Evolutionary conservation across 805 yeast genomes (phyloP).

Genomic region (Phaffomyces opuntiae): DNA sequence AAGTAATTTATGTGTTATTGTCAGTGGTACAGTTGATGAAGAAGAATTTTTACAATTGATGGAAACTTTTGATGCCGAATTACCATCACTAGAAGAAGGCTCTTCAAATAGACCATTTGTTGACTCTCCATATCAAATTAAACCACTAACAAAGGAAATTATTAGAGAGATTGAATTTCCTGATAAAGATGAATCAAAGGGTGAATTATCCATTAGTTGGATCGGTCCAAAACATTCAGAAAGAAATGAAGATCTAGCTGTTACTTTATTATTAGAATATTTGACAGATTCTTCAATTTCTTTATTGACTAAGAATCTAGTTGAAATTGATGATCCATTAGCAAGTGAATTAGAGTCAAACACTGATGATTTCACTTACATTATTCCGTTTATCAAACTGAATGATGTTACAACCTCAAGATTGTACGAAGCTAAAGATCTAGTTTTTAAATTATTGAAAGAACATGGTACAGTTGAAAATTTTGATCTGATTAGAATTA

Average conservation of each 20-base stretch:
- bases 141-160: slow-evolving; percentile 25
- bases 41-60: slow-evolving; percentile 57
- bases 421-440: slow-evolving; percentile 45
- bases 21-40: slow-evolving; percentile 83
- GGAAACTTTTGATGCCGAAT: slow-evolving; percentile 50
- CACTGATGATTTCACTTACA: slow-evolving; percentile 66
- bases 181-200: slow-evolving; percentile 79
- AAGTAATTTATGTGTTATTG: slow-evolving; percentile 73
- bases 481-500: slow-evolving; percentile 60
- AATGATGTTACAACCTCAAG: slow-evolving; percentile 72
- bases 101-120: slow-evolving; percentile 62
- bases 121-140: slow-evolving; percentile 47
- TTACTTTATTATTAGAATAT: slow-evolving; percentile 65
- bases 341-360: slow-evolving; percentile 65
- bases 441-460: slow-evolving; percentile 42
- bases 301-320: slow-evolving; percentile 58
- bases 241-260: slow-evolving; percentile 51
- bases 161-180: slow-evolving; percentile 67
- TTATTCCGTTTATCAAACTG: slow-evolving; percentile 48
- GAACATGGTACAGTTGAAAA: slow-evolving; percentile 42
- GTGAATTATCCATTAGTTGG: slow-evolving; percentile 72
- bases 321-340: slow-evolving; percentile 76
- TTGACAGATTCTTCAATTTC: slow-evolving; percentile 75
- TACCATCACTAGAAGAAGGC: slow-evolving; percentile 32
- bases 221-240: slow-evolving; percentile 65